Base-by-base conservation (phyloP, 805 yeast species). In the Ogataea parapolymorpha region DNA sequence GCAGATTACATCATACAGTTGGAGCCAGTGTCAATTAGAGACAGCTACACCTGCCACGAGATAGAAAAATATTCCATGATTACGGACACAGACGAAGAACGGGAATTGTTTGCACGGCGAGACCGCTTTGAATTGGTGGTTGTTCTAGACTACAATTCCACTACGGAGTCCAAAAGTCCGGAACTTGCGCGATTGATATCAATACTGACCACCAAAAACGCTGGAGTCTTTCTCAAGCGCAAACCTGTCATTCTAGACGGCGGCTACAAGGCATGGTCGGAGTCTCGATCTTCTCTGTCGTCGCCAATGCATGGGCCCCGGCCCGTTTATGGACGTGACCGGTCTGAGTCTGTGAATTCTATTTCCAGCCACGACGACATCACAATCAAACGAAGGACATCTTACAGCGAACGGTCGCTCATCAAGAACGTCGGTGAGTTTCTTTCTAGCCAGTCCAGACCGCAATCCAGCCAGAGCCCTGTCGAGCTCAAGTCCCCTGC, bases 251-350 rank as follows among this genome's bases (percentile, higher is more conserved):
- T 77, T 11, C 57, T 79, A 3, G 63, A 66, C 7, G 86, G 84
- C 20, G 95, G 93, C 0, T 72, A 79, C 42, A 62, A 67, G 14
- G 86, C 80, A 56, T 84, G 91, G 90, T 36, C 41, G n/a, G 47
- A 40, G 20, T 50, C 49, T 20, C 50, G 43, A 20, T 35, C 39
- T 3, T 25, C 50, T 6, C 40, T 54, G 6, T 44, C 36, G 20
- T 54, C 59, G 1, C 60, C 61, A 1, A 16, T 53, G 12, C 44
- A 44, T 6, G 44, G 44, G 25, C 46, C 54, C 6, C 49, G 44
- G 36, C 59, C 56, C 1, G 40, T 52, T 3, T 31, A 49, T 10
- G 48, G 49, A 11, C 34, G 35, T 3, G 36, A 46, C 8, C 41
- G 52, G 39, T 44, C 41, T 24, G 44, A 41, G 5, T 44, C 49